Base-by-base conservation (phyloP, 345 rosid species). In the Microthlaspi erraticum region DNA sequence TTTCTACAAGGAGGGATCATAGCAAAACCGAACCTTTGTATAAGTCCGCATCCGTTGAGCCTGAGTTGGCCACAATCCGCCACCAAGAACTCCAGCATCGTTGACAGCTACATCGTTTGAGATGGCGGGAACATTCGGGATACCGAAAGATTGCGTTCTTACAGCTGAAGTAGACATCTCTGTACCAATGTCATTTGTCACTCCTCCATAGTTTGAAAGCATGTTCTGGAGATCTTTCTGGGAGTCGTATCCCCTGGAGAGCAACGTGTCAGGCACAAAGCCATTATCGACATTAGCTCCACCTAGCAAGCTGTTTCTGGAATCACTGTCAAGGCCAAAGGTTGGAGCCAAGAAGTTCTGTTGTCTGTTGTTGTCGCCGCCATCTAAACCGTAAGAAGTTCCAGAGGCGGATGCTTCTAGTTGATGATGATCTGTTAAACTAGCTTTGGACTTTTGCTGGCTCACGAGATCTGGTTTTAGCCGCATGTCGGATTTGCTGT, bases 221-320 rank as follows among this genome's bases (percentile, higher is more conserved):
- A 94, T 77, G 84, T 91, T 88, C 66, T 91, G 99, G 17, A 94
- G 88, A 79, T 94, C 99, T 84, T 91, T 94, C 74, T 89, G 96
- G 55, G 97, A 88, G 75, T 91, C 95, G 79, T 79, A 91, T 62
- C 88, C 99, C 75, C 95, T 86, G 0, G 96, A 83, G 77, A 94
- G 78, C 64, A 94, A 59, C 7, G 87, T 85, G 74, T 94, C 97
- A 43, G 97, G 86, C 34, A 88, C 83, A 78, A 91, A 74, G 68
- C 80, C 80, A 43, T 60, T 74, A 57, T 89, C 93, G 10, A 89
- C 76, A 81, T 80, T 84, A 64, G 87, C 50, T 33, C 90, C 74
- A 29, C 86, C 85, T 5, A 92, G 85, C 61, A 88, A 85, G 72
- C 73, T 83, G 80, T 68, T 86, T 58, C 84, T 86, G 23, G 90